Base-by-base conservation (phyloP, 2,329 filamentous ascomycete genomes). In the Pseudocercospora fuligena region DNA sequence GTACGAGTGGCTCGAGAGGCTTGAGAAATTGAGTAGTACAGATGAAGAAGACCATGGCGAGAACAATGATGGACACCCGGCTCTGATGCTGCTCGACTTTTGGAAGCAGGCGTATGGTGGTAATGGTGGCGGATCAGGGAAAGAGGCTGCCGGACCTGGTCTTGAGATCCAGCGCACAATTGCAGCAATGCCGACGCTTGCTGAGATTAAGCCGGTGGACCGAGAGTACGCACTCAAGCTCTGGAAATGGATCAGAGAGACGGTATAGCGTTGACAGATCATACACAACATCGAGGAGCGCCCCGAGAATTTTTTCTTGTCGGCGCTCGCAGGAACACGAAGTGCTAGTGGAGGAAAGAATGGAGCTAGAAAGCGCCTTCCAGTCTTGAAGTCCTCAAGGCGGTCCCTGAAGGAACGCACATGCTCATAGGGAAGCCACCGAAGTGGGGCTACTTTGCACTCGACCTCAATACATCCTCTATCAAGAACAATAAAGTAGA, bases 91-190 rank as follows among this genome's bases (percentile, higher is more conserved):
- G 53, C 70, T 87, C 31, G 82, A 81, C 5, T 74, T 85, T 36
- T 88, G 85, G 85, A 82, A 81, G 70, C 75, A 77, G 60, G 78
- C 76, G 3, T 85, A 83, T 72, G 73, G 73, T 5, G 60, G 66
- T 54, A 57, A 64, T 23, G 47, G 3, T 1, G 47, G 47, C 5
- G 19, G 19, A 27, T 14, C 47, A 51, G 47, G 47, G 11, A 27
- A 51, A 21, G 19, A 23, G 21, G 25, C 21, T 1, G 47, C 47
- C 5, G 12, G 14, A 14, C 11, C 14, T 5, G 19, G 47, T 19
- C 25, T 33, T n/a, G 53, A 57, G 53, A 29, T 5, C 23, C 53
- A 57, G 29, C 53, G n/a, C 53, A 57, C 23, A 16, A 9, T 19
- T 11, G 53, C 53, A 57, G 67, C 69, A 25, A 78, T 82, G 25